Conservation (phyloP, 2,329 filamentous ascomycete species). For the Colletotrichum gloeosporioides region DNA sequence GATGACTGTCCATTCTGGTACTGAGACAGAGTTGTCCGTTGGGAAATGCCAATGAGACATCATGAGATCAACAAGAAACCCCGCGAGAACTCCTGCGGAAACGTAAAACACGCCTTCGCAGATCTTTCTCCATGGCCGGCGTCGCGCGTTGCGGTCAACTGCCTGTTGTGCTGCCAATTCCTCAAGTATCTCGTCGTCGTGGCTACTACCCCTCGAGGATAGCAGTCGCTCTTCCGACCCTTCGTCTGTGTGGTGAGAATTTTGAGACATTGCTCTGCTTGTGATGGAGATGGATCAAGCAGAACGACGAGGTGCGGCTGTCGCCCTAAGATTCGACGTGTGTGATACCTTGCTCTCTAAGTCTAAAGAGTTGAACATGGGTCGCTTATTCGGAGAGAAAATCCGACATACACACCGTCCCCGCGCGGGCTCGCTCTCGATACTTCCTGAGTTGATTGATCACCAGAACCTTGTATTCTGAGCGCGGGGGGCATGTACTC, state of each 20-base stretch:
- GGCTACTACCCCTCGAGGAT: background rate
- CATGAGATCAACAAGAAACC: background rate
- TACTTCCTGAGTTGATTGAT: background rate
- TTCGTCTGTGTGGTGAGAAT: background rate
- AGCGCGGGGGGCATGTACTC: background rate
- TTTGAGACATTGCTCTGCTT: background rate
- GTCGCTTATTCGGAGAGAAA: background rate
- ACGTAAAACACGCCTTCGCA: background rate
- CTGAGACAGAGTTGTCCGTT: background rate
- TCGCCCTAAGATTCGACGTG: background rate
- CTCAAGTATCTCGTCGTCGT: background rate
- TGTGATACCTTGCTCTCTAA: background rate
- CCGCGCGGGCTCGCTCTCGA: background rate
- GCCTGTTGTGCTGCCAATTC: background rate
- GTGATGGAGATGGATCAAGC: background rate
- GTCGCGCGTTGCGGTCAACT: background rate
- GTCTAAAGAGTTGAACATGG: background rate
- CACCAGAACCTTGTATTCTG: background rate
- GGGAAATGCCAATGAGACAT: background rate
- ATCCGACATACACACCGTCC: background rate
- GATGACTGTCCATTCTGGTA: background rate
- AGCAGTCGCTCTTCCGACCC: background rate
- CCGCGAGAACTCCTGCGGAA: background rate
- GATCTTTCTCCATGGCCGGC: background rate
- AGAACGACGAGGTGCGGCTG: rapidly evolving